A percentile compares a stretch with the other conserved stretches of the same genome.
phyloP scores from a whole-genome alignment of 2,329 filamentous ascomycete species.

The Plenodomus tracheiphilus region DNA sequence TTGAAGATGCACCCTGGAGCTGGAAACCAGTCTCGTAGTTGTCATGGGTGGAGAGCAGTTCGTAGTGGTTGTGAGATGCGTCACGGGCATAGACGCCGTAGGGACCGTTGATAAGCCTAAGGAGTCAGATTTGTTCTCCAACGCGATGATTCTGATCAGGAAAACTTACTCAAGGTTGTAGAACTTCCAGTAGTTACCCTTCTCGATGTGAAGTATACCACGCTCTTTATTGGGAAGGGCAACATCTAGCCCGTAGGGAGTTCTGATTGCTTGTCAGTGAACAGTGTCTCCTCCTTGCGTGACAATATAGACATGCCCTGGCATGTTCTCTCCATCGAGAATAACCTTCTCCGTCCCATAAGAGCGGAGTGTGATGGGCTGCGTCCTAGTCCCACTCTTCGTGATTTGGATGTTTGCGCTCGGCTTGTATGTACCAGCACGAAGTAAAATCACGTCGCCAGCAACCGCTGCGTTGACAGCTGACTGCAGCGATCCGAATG shows the following conservation, averaged over 20 bases:
- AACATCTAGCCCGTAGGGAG: constrained; percentile 10
- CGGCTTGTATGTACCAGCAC: constrained; percentile 51
- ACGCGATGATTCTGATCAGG: neutral
- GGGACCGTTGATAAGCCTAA: constrained; percentile 39
- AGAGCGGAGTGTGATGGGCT: constrained; percentile 12
- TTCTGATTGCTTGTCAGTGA: neutral
- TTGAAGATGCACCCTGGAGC: constrained; percentile 35
- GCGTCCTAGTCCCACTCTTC: constrained; percentile 35
- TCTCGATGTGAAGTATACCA: constrained; percentile 55
- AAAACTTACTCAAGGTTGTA: constrained; percentile 39
- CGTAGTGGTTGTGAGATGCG: constrained; percentile 44
- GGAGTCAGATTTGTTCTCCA: neutral
- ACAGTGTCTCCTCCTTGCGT: neutral
- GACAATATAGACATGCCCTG: constrained; percentile 1
- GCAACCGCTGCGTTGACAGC: constrained; percentile 53
- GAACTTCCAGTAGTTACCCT: constrained; percentile 53
- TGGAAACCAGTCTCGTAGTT: constrained; percentile 48
- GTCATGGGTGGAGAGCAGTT: constrained; percentile 43
- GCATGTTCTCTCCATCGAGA: constrained; percentile 13
- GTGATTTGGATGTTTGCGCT: constrained; percentile 54
- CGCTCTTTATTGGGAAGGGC: constrained; percentile 44
- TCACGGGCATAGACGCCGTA: constrained; percentile 44
- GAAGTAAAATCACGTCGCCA: constrained; percentile 52
- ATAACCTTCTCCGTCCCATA: constrained; percentile 16
- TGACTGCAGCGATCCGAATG: constrained; percentile 52